Percentiles rank a stretch among this genome's conserved stretches.
Conservation (phyloP, 768 basidiomycete species). For the Lyophyllum semitale region DNA sequence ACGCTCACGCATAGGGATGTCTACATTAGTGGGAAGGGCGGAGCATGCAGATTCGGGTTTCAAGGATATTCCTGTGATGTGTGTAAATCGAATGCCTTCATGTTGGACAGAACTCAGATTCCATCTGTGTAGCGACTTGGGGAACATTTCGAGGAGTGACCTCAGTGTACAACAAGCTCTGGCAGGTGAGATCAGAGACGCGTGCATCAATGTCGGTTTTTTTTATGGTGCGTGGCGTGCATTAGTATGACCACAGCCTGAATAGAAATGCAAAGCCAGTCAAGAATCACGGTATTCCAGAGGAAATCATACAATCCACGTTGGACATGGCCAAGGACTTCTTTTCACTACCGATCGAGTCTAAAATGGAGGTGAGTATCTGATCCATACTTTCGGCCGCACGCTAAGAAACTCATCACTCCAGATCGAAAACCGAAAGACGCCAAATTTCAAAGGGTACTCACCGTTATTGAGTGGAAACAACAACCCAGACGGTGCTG, state of each 20-base stretch:
- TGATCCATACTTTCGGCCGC: not conserved
- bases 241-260: not conserved
- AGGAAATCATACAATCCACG: slow-evolving; percentile 44
- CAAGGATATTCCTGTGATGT: slow-evolving; percentile 42
- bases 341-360: slow-evolving; percentile 63
- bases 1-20: slow-evolving; percentile 15
- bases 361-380: slow-evolving; percentile 63
- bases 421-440: slow-evolving; percentile 70
- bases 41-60: slow-evolving; percentile 25
- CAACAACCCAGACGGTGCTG: slow-evolving; percentile 72
- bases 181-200: slow-evolving; percentile 64
- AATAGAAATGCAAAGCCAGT: slow-evolving; percentile 42
- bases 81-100: slow-evolving; percentile 4
- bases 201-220: slow-evolving; percentile 83
- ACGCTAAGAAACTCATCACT: not conserved
- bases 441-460: slow-evolving; percentile 77
- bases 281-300: slow-evolving; percentile 73
- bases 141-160: slow-evolving; percentile 38
- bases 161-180: slow-evolving; percentile 39
- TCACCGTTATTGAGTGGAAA: slow-evolving; percentile 71
- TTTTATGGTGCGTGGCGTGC: slow-evolving; percentile 61
- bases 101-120: not conserved
- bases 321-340: slow-evolving; percentile 57
- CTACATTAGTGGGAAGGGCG: slow-evolving; percentile 23
- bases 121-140: slow-evolving; percentile 41